A percentile compares a stretch with the other conserved stretches of the same genome.
phyloP scores from a whole-genome alignment of 495 filamentous ascomycete species.

The Collariella sp. region DNA sequence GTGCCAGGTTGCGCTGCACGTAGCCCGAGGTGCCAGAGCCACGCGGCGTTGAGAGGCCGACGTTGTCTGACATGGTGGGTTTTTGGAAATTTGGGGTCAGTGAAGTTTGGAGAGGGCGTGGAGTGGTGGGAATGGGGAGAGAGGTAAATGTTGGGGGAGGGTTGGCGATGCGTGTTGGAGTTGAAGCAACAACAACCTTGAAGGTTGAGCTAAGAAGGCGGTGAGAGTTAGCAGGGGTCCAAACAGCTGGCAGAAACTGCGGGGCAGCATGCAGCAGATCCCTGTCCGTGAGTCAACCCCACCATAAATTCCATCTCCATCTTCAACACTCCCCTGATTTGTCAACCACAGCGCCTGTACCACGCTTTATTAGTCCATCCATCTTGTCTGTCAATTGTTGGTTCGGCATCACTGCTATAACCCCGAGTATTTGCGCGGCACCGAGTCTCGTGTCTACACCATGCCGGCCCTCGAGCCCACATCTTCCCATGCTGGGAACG shows the following conservation, averaged over 20 bases:
- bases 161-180: not conserved
- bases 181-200: not conserved
- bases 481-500: conserved; percentile 3
- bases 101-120: not conserved
- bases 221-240: not conserved
- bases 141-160: not conserved
- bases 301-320: conserved; percentile 1
- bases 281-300: conserved; percentile 12
- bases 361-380: not conserved
- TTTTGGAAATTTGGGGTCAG: not conserved
- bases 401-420: too few species aligned
- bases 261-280: not conserved
- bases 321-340: not conserved
- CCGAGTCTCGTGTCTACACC: not conserved
- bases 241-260: conserved; percentile 8
- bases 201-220: not conserved
- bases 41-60: conserved; percentile 90
- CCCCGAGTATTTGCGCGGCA: too few species aligned
- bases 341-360: not conserved
- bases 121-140: not conserved
- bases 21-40: conserved; percentile 95
- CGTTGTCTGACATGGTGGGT: conserved; percentile 83
- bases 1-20: conserved; percentile 88
- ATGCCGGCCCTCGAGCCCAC: conserved; percentile 24
- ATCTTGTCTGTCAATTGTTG: too few species aligned